Conservation (phyloP, 352 stramenopile species). For the Phytopythium delawarense region DNA sequence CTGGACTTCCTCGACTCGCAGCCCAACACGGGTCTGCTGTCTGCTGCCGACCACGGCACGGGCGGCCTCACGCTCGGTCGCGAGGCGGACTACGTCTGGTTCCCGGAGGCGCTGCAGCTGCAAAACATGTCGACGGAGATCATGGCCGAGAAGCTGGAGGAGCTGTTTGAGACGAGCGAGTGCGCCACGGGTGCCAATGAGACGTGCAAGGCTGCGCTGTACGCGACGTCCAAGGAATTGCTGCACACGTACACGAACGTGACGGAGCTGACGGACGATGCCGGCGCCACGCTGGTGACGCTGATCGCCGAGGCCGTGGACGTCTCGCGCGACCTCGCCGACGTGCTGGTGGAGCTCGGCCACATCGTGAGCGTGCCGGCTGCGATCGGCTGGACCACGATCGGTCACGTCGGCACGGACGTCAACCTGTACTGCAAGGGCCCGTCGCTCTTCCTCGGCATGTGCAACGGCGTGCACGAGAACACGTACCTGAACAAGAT, state of each 20-base stretch:
- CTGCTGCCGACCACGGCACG: constrained; percentile 59
- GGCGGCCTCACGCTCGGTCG: constrained; percentile 55
- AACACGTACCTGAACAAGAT: constrained; percentile 75
- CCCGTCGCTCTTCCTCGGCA: constrained; percentile 43
- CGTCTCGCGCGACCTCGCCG: constrained; percentile 28
- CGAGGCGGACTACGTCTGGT: constrained; percentile 45
- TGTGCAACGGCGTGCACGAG: constrained; percentile 64
- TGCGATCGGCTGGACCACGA: constrained; percentile 53
- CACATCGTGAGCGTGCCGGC: constrained; percentile 46
- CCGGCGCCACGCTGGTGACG: constrained; percentile 19
- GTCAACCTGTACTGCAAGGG: constrained; percentile 76
- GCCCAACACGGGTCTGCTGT: constrained; percentile 53
- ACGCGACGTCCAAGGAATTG: constrained; percentile 35
- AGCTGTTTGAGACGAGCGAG: constrained; percentile 25
- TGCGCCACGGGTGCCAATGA: constrained; percentile 28
- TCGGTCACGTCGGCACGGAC: constrained; percentile 63
- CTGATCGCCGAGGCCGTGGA: constrained; percentile 45
- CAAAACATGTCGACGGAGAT: constrained; percentile 62
- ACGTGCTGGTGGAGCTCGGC: constrained; percentile 51
- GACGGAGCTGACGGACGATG: constrained; percentile 25
- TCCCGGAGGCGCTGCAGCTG: constrained; percentile 34
- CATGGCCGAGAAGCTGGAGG: constrained; percentile 39
- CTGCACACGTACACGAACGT: constrained; percentile 55
- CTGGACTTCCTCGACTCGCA: constrained; percentile 45
- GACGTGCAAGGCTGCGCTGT: constrained; percentile 39